Conservation (phyloP, 1,139 yeast species). For the Sugiyamaella neomexicana region DNA sequence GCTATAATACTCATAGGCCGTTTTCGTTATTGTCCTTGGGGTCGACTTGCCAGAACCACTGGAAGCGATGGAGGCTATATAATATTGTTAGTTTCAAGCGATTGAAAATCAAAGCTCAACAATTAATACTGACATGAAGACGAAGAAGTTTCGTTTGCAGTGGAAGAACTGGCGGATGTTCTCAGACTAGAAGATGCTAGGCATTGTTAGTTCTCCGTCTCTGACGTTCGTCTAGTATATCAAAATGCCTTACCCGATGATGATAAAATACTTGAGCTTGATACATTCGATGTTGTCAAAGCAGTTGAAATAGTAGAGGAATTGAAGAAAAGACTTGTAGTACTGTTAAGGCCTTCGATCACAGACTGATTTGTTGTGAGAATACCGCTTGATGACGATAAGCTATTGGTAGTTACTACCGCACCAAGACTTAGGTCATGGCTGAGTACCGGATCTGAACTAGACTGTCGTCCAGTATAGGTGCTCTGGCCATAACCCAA, state of each 20-base stretch:
- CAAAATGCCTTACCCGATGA: background rate
- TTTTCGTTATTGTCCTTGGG: conserved; percentile 1
- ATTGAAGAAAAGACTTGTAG: background rate
- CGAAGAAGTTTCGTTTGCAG: background rate
- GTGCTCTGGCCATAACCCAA: conserved; percentile 7
- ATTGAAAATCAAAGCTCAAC: background rate
- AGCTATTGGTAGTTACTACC: background rate
- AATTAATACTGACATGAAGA: background rate
- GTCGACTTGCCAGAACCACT: background rate
- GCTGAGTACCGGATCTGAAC: background rate
- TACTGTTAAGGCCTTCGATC: background rate
- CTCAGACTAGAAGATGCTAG: background rate
- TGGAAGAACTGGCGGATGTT: background rate
- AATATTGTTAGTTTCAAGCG: background rate
- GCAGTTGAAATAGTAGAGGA: background rate
- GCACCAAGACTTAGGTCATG: background rate
- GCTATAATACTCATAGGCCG: conserved; percentile 6
- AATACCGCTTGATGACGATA: background rate
- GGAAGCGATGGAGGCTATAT: background rate
- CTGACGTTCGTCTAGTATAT: background rate
- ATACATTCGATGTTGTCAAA: background rate
- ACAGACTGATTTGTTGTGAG: background rate
- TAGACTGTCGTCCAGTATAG: background rate
- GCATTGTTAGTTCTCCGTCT: background rate
- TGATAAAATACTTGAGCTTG: background rate